A percentile compares a stretch with the other conserved stretches of the same genome.
phyloP scores from a whole-genome alignment of 129 eudicot genomes.

The Arctium minus region DNA sequence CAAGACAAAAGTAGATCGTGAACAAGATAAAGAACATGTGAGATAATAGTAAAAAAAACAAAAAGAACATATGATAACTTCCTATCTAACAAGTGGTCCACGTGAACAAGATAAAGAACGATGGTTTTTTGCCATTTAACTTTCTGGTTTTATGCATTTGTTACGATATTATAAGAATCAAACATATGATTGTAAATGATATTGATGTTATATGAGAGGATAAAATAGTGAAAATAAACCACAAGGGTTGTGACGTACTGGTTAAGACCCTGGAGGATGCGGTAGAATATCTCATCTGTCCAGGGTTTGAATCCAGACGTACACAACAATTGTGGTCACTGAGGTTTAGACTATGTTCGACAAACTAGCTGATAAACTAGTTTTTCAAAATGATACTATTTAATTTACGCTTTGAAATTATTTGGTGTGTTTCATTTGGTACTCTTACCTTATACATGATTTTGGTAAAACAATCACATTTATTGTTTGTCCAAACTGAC shows the following conservation, averaged over 20 bases:
- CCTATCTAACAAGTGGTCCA: neutral
- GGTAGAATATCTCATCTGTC: no score
- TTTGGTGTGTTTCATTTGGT: neutral
- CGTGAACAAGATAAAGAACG: neutral
- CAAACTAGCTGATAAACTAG: no score
- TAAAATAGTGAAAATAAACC: neutral
- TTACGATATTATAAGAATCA: neutral
- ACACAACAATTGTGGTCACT: no score
- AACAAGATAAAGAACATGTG: neutral
- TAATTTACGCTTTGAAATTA: neutral
- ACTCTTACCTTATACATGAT: neutral
- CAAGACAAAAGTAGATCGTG: neutral
- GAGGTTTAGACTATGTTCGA: no score
- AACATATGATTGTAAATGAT: neutral
- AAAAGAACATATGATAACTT: neutral
- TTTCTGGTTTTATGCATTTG: neutral
- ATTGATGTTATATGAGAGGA: neutral
- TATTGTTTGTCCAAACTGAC: slow-evolving; percentile 17
- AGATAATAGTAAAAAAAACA: neutral
- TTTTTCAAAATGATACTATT: neutral
- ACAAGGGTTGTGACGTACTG: no score
- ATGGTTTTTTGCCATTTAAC: neutral
- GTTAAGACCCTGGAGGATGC: no score
- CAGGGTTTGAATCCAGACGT: no score
- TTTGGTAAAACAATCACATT: slow-evolving; percentile 4